phyloP scores from a whole-genome alignment of 768 basidiomycete genomes.

The Royoungia palumana region DNA sequence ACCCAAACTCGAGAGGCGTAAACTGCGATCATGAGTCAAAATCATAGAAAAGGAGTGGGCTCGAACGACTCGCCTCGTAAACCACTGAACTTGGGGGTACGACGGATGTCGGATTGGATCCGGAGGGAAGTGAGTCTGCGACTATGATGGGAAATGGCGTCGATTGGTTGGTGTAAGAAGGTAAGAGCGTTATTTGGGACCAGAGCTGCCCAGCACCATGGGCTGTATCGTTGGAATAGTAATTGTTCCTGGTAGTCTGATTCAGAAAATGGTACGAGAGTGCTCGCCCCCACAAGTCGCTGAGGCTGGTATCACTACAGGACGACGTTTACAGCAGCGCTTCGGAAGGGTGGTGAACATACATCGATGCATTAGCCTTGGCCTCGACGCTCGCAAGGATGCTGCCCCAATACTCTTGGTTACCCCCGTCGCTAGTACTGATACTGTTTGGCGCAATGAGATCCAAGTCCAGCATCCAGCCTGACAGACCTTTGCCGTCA shows the following conservation, averaged over 20 bases:
- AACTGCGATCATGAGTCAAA: slow-evolving; percentile 37
- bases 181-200: slow-evolving; percentile 52
- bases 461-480: slow-evolving; percentile 57
- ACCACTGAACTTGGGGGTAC: slow-evolving; percentile 45
- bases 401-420: slow-evolving; percentile 53
- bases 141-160: slow-evolving; percentile 69
- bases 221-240: slow-evolving; percentile 54
- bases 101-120: slow-evolving; percentile 39
- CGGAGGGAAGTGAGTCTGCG: slow-evolving; percentile 50
- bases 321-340: background rate
- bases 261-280: slow-evolving; percentile 74
- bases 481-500: slow-evolving; percentile 40
- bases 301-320: slow-evolving; percentile 57
- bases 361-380: slow-evolving; percentile 55
- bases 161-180: slow-evolving; percentile 46
- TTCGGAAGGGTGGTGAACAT: slow-evolving; percentile 20
- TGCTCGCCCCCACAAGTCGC: slow-evolving; percentile 61
- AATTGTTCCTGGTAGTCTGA: slow-evolving; percentile 54
- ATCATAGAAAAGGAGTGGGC: slow-evolving; percentile 9
- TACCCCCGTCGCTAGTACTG: slow-evolving; percentile 42
- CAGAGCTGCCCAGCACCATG: slow-evolving; percentile 76
- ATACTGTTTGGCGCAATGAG: slow-evolving; percentile 54
- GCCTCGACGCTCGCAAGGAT: slow-evolving; percentile 53
- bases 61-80: slow-evolving; percentile 47
- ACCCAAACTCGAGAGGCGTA: slow-evolving; percentile 65